Base-by-base conservation (phyloP, 192 early-diverging fungal genomes). In the Coemansia sp. region DNA sequence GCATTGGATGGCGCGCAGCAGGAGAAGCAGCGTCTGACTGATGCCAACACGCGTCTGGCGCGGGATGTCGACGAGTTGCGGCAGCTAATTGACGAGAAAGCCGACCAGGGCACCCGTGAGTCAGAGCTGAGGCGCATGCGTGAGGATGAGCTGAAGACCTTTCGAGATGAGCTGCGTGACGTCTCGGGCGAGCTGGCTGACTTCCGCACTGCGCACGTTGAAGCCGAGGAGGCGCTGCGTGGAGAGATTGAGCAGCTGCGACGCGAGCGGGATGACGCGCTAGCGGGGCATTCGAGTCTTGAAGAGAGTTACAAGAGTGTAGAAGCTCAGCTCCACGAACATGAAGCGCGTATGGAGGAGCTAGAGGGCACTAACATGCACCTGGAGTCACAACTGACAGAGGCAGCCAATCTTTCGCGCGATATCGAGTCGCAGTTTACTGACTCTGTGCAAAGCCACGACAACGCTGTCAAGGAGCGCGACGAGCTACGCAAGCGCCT, bases 41-140 rank as follows among this genome's bases (percentile, higher is more conserved):
- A 76, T 27, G 64, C 65, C 17, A 69, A 68, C 24, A 54, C 68
- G 52, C 84, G 80, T 10, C 67, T 88, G 42, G 76, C 76, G 64
- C 57, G 60, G 27, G 87, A 88, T 31, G 70, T 88, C 23, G 87
- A 82, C 36, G 84, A 83, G 66, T 59, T 84, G 10, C 86, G 78
- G 14, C 67, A 63, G 27, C 57, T 81, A 6, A 72, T 87, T n/a
- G 86, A 86, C 61, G 86, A 85, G 58, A 85, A 85, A 71, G 83
- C 78, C 53, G 88, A 88, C 39, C 83, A 87, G 52, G 81, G 85
- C 65, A 83, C 87, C 33, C 83, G 83, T 51, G 81, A 87, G 59
- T 72, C 72, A 0, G 86, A 89, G 68, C 71, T 88, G 27, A 82
- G 84, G 11, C 75, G 84, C 20, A 68, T 86, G 71, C 87, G 87